These are phyloP conservation scores for Pestalotiopsis sp. DNA, from an alignment of 2,329 filamentous ascomycete genomes.

Conservation along the genomic window DNA sequence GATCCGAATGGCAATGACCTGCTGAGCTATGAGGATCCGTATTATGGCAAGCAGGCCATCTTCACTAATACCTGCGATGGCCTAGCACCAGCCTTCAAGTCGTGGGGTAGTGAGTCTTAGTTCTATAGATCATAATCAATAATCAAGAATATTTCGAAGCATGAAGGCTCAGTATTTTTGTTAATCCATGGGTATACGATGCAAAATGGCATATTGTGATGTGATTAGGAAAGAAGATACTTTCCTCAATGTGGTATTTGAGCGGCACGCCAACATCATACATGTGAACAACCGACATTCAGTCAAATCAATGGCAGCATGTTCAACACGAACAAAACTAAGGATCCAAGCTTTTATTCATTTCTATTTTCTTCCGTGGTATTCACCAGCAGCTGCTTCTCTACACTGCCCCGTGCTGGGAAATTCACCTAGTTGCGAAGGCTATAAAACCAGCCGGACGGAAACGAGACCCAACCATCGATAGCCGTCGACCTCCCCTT, in stretches of 20 bases:
- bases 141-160: background rate
- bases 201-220: too few relatives aligned
- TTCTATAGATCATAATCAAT: background rate
- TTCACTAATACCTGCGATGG: background rate
- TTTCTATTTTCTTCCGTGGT: background rate
- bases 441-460: background rate
- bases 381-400: background rate
- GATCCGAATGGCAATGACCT: background rate
- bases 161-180: too few relatives aligned
- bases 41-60: background rate
- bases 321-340: too few relatives aligned
- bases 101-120: background rate
- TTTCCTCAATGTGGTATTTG: too few relatives aligned
- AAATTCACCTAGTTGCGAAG: background rate
- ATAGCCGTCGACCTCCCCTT: background rate
- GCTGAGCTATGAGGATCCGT: background rate
- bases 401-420: background rate
- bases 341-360: too few relatives aligned
- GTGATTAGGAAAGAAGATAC: too few relatives aligned
- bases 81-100: background rate
- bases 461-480: background rate
- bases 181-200: too few relatives aligned
- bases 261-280: too few relatives aligned
- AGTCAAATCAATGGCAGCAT: too few relatives aligned
- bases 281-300: too few relatives aligned